A percentile compares a stretch with the other conserved stretches of the same genome.
phyloP scores from a whole-genome alignment of 495 filamentous ascomycete species.

The Aspergillus sclerotioniger region DNA sequence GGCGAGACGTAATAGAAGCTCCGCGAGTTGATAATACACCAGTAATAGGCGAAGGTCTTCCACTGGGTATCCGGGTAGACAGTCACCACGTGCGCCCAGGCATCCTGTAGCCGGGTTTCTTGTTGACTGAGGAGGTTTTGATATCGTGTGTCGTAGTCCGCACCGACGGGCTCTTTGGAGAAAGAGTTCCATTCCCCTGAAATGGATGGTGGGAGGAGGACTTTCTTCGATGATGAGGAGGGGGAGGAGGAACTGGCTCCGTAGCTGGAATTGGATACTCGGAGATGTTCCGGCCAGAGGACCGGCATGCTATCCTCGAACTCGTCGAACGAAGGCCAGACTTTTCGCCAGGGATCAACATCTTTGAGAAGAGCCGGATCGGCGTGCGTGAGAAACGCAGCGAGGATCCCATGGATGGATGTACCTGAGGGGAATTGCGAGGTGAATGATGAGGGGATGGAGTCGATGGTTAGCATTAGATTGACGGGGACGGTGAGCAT shows the following conservation, averaged over 20 bases:
- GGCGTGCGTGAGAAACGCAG: conserved; percentile 57
- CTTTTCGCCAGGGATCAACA: conserved; percentile 56
- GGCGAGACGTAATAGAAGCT: conserved; percentile 66
- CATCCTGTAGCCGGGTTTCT: conserved; percentile 53
- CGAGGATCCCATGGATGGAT: conserved; percentile 62
- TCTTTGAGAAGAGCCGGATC: conserved; percentile 16
- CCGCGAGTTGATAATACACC: conserved; percentile 74
- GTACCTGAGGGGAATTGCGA: conserved; percentile 46
- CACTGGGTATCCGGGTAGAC: conserved; percentile 49
- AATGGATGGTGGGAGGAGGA: conserved; percentile 31
- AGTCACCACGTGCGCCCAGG: conserved; percentile 50
- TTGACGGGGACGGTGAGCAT: conserved; percentile 61
- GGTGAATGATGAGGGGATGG: conserved; percentile 44
- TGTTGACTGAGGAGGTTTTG: conserved; percentile 57
- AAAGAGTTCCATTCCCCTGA: conserved; percentile 29
- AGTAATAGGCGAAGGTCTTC: conserved; percentile 59
- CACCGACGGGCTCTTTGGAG: conserved; percentile 5
- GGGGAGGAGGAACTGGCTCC: neutral
- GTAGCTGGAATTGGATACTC: conserved; percentile 17
- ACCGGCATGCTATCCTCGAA: conserved; percentile 61
- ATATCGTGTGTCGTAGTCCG: conserved; percentile 25
- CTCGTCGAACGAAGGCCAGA: conserved; percentile 56
- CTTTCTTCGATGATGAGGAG: neutral
- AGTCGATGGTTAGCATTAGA: conserved; percentile 59
- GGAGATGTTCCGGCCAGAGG: conserved; percentile 51